Percentiles rank a stretch among this genome's conserved stretches.
Evolutionary conservation across 208 protist genomes (phyloP).

Genomic region (Giardia duodenalis): DNA sequence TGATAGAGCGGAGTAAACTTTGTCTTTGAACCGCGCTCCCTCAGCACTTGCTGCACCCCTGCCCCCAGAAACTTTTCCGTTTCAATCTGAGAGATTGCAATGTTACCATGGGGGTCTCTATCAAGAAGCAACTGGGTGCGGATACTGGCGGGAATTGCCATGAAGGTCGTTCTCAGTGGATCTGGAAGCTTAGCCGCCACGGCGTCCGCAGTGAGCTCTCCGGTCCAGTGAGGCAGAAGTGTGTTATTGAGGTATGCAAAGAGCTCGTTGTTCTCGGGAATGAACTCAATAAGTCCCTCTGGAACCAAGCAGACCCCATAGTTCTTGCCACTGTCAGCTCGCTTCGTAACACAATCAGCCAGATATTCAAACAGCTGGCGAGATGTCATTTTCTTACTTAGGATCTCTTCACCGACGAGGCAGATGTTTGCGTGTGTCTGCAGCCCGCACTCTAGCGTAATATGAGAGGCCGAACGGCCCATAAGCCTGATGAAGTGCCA

Average conservation of each 20-base stretch:
- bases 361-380: slow-evolving; percentile 44
- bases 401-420: slow-evolving; percentile 50
- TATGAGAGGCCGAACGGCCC: slow-evolving; percentile 55
- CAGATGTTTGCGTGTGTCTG: slow-evolving; percentile 51
- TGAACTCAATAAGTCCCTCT: slow-evolving; percentile 56
- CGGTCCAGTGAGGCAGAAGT: slow-evolving; percentile 6
- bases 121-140: slow-evolving; percentile 39
- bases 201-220: neutral
- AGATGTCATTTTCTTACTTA: slow-evolving; percentile 43
- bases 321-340: slow-evolving; percentile 45
- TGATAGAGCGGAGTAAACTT: slow-evolving; percentile 48
- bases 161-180: slow-evolving; percentile 27
- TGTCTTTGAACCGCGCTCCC: slow-evolving; percentile 20
- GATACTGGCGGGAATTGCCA: slow-evolving; percentile 40
- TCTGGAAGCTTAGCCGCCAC: slow-evolving; percentile 12
- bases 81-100: slow-evolving; percentile 53
- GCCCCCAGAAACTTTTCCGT: slow-evolving; percentile 49
- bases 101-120: slow-evolving; percentile 47
- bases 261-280: slow-evolving; percentile 46
- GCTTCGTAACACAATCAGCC: slow-evolving; percentile 42
- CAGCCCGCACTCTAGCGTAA: slow-evolving; percentile 52
- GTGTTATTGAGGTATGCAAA: slow-evolving; percentile 47
- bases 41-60: neutral
- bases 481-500: slow-evolving; percentile 56
- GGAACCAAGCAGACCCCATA: slow-evolving; percentile 53